A percentile compares a stretch with the other conserved stretches of the same genome.
These are phyloP conservation scores for Apophysomyces sp. DNA, from an alignment of 371 early-diverging fungal genomes.

Conservation along the genomic window DNA sequence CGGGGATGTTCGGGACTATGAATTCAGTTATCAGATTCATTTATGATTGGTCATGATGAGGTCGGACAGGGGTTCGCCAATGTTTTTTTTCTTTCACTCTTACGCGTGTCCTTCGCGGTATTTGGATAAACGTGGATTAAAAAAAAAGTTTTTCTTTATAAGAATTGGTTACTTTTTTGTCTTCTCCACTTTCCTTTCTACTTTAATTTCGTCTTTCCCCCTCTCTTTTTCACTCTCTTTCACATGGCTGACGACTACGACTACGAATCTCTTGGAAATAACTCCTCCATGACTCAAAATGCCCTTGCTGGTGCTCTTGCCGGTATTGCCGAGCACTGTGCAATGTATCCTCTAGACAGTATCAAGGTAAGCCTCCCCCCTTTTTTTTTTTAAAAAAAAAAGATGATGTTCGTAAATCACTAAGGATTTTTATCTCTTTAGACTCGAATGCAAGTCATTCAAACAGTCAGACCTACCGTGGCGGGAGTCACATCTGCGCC, in stretches of 20 bases:
- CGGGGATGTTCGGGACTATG: neutral
- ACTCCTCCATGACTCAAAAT: conserved; percentile 74
- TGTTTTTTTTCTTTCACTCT: neutral
- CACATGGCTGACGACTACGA: conserved; percentile 63
- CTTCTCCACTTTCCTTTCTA: conserved; percentile 5
- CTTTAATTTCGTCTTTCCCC: neutral
- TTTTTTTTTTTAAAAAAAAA: neutral
- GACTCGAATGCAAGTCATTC: conserved; percentile 51
- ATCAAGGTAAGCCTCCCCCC: conserved; percentile 73
- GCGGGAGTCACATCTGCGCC: conserved; percentile 7
- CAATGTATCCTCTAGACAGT: conserved; percentile 94
- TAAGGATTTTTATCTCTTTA: conserved; percentile 4
- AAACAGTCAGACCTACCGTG: conserved; percentile 12
- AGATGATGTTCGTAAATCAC: too few relatives aligned
- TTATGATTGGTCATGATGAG: neutral
- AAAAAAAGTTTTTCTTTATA: neutral
- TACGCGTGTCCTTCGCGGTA: neutral
- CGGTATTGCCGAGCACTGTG: conserved; percentile 94
- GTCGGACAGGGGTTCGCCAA: conserved; percentile 3
- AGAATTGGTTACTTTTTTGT: neutral
- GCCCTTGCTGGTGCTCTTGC: conserved; percentile 93
- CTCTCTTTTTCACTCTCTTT: neutral
- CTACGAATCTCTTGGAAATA: conserved; percentile 89
- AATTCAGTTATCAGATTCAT: neutral
- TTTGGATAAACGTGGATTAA: neutral